phyloP scores from a whole-genome alignment of 2,329 filamentous ascomycete species.

The Lecanicillium sp. region DNA sequence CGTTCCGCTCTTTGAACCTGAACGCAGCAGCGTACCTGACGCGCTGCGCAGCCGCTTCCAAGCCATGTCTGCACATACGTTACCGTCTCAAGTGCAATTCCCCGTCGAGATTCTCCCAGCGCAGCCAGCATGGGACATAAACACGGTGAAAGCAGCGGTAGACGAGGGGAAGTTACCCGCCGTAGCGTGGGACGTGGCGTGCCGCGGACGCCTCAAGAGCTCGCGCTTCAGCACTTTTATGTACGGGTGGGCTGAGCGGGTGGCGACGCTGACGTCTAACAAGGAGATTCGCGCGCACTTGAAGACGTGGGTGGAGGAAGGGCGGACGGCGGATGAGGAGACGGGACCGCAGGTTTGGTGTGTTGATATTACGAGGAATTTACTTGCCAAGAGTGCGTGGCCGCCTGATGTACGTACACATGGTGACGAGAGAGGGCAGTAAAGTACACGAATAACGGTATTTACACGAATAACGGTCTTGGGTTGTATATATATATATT shows the following conservation, averaged over 20 bases:
- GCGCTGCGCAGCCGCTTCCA: conserved; percentile 20
- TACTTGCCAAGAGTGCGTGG: conserved; percentile 23
- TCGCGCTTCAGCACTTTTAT: conserved; percentile 30
- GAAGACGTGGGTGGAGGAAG: conserved; percentile 23
- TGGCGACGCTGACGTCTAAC: conserved; percentile 30
- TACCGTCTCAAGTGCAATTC: conserved; percentile 24
- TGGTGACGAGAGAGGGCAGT: not conserved
- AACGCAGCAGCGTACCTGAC: conserved; percentile 8
- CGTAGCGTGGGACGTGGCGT: conserved; percentile 25
- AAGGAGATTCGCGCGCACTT: conserved; percentile 30
- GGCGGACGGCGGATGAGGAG: conserved; percentile 20
- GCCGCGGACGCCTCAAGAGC: conserved; percentile 23
- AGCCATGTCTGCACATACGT: conserved; percentile 21
- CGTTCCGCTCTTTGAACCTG: conserved; percentile 17
- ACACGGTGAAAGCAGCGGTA: conserved; percentile 17
- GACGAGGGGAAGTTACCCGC: conserved; percentile 19
- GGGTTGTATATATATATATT: too few species aligned
- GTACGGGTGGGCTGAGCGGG: conserved; percentile 27
- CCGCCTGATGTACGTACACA: conserved; percentile 12
- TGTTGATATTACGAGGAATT: conserved; percentile 26
- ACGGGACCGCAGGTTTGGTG: conserved; percentile 23
- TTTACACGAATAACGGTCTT: not conserved
- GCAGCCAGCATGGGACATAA: conserved; percentile 18
- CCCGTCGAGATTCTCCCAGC: conserved; percentile 22
- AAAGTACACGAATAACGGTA: conserved; percentile 4